Percentiles rank a stretch among this genome's conserved stretches.
Evolutionary conservation across 139 green algal species (phyloP).

Genomic region (Auxenochlorella pyrenoidosa): DNA sequence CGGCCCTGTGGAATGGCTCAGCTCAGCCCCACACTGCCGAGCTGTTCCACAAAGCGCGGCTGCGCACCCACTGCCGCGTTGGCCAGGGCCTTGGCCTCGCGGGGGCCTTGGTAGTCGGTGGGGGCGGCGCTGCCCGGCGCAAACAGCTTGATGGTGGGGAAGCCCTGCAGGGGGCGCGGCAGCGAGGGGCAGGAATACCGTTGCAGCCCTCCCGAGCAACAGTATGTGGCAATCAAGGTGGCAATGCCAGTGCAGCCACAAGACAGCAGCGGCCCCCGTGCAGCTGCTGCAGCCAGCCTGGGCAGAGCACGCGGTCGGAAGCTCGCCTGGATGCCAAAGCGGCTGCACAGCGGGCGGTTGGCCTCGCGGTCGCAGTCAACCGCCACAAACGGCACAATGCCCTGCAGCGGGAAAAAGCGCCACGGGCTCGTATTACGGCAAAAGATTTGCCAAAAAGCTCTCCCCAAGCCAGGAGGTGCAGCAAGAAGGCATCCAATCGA

Average conservation of each 20-base stretch:
- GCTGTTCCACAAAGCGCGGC: too few species aligned
- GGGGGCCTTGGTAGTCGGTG: slow-evolving; percentile 24
- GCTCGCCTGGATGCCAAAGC: slow-evolving; percentile 21
- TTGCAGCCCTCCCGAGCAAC: too few species aligned
- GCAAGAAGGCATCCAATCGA: neutral
- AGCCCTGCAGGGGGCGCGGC: slow-evolving; percentile 49
- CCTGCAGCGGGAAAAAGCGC: neutral
- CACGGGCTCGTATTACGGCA: too few species aligned
- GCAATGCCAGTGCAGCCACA: too few species aligned
- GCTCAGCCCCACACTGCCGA: too few species aligned
- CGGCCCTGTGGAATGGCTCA: too few species aligned
- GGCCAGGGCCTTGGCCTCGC: slow-evolving; percentile 27
- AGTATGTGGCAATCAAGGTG: too few species aligned
- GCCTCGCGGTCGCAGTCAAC: slow-evolving; percentile 49
- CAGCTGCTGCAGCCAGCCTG: too few species aligned
- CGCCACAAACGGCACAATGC: slow-evolving; percentile 47
- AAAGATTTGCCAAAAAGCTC: neutral
- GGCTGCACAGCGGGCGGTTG: slow-evolving; percentile 48
- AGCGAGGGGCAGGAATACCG: too few species aligned
- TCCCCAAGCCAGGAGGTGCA: neutral
- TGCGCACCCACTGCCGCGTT: slow-evolving; percentile 18
- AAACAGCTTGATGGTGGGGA: slow-evolving; percentile 62
- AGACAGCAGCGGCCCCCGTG: neutral
- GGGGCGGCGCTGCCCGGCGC: neutral
- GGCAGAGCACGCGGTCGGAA: neutral